Conservation (phyloP, 2,329 filamentous ascomycete species). For the Fusarium armeniacum region DNA sequence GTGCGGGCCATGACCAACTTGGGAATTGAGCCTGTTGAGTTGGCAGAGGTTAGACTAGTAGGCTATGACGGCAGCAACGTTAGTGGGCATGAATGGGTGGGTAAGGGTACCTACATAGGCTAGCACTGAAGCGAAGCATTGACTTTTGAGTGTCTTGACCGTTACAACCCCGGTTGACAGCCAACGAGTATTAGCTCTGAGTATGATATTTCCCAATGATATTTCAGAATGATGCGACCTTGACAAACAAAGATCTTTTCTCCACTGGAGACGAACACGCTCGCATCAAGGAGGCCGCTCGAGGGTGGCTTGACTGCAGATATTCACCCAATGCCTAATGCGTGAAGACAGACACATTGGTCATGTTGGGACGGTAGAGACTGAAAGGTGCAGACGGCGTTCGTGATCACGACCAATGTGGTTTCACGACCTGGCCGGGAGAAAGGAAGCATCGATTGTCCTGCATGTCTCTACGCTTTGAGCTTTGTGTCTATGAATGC, state of each 20-base stretch:
- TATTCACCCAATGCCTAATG: conserved; percentile 29
- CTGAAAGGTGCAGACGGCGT: conserved; percentile 42
- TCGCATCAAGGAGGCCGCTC: conserved; percentile 30
- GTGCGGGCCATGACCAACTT: conserved; percentile 37
- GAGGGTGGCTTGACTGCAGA: conserved; percentile 33
- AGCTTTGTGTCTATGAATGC: background rate
- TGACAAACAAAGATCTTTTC: conserved; percentile 15
- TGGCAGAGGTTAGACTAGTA: conserved; percentile 30
- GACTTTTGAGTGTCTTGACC: conserved; percentile 29
- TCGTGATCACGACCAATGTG: conserved; percentile 20
- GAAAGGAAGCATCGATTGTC: conserved; percentile 14
- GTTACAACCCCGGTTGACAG: conserved; percentile 19
- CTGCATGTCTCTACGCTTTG: conserved; percentile 16
- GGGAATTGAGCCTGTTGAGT: conserved; percentile 34
- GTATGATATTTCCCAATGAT: conserved; percentile 9
- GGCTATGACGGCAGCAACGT: conserved; percentile 41
- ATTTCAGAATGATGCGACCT: background rate
- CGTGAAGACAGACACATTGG: conserved; percentile 22
- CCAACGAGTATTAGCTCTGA: conserved; percentile 23
- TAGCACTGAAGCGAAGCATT: conserved; percentile 18
- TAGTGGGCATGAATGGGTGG: conserved; percentile 40
- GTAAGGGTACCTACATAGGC: background rate
- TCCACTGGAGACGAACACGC: conserved; percentile 36
- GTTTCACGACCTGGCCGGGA: conserved; percentile 34
- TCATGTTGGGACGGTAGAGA: conserved; percentile 33